phyloP scores from a whole-genome alignment of 75 land plant species.

The Picea glauca region DNA sequence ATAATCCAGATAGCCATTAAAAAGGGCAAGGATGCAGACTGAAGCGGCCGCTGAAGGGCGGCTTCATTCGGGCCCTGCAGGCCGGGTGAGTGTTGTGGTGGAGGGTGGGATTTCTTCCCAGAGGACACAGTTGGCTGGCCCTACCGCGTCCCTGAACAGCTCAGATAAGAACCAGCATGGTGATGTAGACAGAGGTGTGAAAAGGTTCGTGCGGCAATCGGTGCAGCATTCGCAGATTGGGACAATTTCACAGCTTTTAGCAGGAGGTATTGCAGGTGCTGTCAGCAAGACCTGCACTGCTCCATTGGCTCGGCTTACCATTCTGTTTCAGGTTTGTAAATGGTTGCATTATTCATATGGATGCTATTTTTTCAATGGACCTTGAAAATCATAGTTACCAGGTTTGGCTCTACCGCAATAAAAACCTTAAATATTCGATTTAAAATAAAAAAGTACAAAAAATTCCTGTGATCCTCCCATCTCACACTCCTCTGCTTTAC shows the following conservation, averaged over 20 bases:
- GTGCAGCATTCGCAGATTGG: conserved; percentile 53
- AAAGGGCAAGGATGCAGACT: conserved; percentile 7
- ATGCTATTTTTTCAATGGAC: too few species aligned
- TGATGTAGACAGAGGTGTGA: conserved; percentile 6
- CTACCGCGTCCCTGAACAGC: neutral
- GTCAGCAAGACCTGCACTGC: conserved; percentile 95
- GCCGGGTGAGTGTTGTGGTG: conserved; percentile 5
- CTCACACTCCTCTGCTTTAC: too few species aligned
- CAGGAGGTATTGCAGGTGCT: conserved; percentile 93
- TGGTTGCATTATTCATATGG: neutral
- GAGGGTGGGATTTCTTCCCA: neutral
- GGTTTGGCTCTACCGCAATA: too few species aligned
- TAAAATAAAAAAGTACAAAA: too few species aligned
- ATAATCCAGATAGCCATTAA: too few species aligned
- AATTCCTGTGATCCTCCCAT: too few species aligned
- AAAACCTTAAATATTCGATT: too few species aligned
- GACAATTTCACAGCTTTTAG: conserved; percentile 68
- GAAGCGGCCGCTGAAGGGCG: conserved; percentile 5
- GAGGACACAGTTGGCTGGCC: neutral
- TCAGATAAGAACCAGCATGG: conserved; percentile 8
- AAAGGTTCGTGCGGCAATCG: conserved; percentile 12
- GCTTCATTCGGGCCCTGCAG: conserved; percentile 5
- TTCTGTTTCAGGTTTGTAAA: conserved; percentile 57
- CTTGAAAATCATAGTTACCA: too few species aligned
- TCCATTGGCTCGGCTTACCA: conserved; percentile 81